Conservation (phyloP, 2,329 filamentous ascomycete genomes). For the Penicillium sclerotiorum region DNA sequence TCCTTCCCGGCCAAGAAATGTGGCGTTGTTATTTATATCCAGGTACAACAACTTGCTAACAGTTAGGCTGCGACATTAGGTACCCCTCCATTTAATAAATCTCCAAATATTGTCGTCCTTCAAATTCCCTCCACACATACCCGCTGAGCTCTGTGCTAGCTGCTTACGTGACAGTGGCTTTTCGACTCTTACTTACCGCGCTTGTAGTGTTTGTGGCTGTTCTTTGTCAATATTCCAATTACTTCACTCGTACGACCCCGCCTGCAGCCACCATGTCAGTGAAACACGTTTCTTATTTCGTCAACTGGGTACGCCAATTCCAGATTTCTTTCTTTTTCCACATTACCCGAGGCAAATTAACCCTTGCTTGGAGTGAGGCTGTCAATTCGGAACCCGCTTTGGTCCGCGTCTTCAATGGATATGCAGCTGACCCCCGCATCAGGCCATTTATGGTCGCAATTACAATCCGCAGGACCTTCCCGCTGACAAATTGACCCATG, state of each 20-base stretch:
- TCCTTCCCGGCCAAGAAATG: no score
- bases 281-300: constrained; percentile 48
- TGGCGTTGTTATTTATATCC: constrained; percentile 25
- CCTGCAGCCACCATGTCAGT: constrained; percentile 27
- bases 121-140: background rate
- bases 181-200: background rate
- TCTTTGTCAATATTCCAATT: constrained; percentile 16
- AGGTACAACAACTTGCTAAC: constrained; percentile 24
- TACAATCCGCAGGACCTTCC: constrained; percentile 85
- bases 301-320: constrained; percentile 45
- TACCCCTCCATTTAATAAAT: constrained; percentile 10
- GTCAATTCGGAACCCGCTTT: no score
- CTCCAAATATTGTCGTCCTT: no score
- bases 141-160: background rate
- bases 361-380: background rate
- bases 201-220: constrained; percentile 19
- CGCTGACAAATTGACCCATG: constrained; percentile 77
- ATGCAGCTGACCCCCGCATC: constrained; percentile 1
- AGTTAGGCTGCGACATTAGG: constrained; percentile 33
- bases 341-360: no score
- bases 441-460: constrained; percentile 84
- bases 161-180: background rate
- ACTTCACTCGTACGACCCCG: constrained; percentile 11
- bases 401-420: background rate
- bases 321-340: no score